Evolutionary conservation across 2,329 filamentous ascomycete species (phyloP), one percentile per base, ranked within the genome.

Genomic region (Fusarium sp.): DNA sequence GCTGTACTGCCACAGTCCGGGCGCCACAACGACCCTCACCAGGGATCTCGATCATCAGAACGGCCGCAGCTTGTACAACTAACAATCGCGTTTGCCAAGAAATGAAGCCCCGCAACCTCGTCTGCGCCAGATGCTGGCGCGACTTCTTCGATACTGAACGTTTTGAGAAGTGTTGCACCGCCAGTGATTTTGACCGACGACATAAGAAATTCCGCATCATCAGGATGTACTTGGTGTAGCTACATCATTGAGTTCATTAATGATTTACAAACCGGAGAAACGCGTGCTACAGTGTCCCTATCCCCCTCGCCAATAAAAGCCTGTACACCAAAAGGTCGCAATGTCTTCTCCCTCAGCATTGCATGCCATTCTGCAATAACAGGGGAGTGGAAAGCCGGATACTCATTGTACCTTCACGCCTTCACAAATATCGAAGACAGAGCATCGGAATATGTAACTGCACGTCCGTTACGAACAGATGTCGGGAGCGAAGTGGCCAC

Each of bases 121-220:
- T 55, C 14, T 55, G 52, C 6, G 5, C 6, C n/a, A 47, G 26
- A 31, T 55, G 52, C 3, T 55, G 52, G 33, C 2, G 2, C 3
- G 33, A 39, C 2, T 22, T 47, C 14, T 55, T 38, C 14, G 19
- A 47, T 14, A 47, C 42, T 1, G 4, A 55, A 14, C 4, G 22
- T n/a, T 55, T 55, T 21, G n/a, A 47, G 46, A 38, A 14, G 11
- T 47, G 22, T 3, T 47, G 52, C 7, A 47, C 52, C 6, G 22
- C 42, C n/a, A 31, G 28, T 13, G 28, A 13, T 5, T 1, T 10
- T 31, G 28, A 31, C 1, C 11, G 14, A 47, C 14, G 42, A 55
- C 10, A 39, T 26, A 6, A 38, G 1, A 39, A 39, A 46, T 10
- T 22, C 24, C 33, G 19, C 31, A n/a, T 38, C 21, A 17, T 43